Evolutionary conservation across 2,329 filamentous ascomycete species (phyloP).

Genomic region (Exutisphaerella laricina): DNA sequence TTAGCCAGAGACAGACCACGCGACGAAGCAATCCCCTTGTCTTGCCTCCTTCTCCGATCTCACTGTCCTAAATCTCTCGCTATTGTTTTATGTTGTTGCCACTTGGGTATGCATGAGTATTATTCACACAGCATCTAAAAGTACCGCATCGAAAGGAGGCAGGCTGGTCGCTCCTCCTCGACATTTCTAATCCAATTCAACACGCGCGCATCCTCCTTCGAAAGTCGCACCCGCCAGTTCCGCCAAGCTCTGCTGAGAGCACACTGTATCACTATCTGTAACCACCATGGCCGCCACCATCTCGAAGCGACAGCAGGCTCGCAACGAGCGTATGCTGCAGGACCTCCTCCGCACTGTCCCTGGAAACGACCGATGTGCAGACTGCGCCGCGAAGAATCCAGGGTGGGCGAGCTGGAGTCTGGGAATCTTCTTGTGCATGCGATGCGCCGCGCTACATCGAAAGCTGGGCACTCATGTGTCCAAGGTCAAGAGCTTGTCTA

Average conservation of each 20-base stretch:
- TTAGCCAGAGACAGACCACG: too few relatives aligned
- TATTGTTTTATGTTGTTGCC: too few relatives aligned
- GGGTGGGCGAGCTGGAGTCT: constrained; percentile 99
- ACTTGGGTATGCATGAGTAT: too few relatives aligned
- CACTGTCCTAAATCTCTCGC: too few relatives aligned
- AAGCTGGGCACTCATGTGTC: constrained; percentile 97
- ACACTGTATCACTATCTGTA: constrained; percentile 3
- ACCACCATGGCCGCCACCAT: constrained; percentile 62
- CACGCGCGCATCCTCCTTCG: not conserved
- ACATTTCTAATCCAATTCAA: not conserved
- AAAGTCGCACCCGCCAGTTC: not conserved
- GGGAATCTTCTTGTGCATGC: constrained; percentile 95
- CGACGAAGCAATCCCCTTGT: too few relatives aligned
- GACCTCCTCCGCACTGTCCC: constrained; percentile 78
- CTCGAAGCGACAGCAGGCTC: constrained; percentile 95
- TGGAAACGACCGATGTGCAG: constrained; percentile 90
- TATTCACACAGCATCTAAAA: too few relatives aligned
- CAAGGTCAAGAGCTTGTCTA: constrained; percentile 97
- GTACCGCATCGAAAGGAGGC: too few relatives aligned
- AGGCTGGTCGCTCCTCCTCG: not conserved
- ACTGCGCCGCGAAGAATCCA: constrained; percentile 88
- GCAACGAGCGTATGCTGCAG: constrained; percentile 87
- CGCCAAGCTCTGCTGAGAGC: not conserved
- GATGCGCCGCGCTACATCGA: constrained; percentile 89
- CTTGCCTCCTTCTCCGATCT: too few relatives aligned